These are phyloP conservation scores for Aspergillus terreus DNA, from an alignment of 2,329 filamentous ascomycete genomes.

Conservation along the genomic window DNA sequence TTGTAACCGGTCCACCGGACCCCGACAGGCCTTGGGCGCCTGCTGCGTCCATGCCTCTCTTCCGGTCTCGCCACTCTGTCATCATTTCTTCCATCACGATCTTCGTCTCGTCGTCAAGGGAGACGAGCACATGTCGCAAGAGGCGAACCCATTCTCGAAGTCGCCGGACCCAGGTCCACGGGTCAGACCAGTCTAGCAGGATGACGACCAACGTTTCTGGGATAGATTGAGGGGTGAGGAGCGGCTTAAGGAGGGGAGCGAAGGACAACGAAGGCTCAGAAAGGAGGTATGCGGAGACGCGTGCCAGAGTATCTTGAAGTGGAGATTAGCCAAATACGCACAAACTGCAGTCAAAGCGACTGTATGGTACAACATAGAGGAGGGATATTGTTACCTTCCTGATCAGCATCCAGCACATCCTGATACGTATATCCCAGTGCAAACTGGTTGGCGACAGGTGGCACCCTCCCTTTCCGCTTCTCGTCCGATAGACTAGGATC, in stretches of 20 bases:
- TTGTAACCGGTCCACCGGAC: constrained; percentile 62
- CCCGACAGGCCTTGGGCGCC: constrained; percentile 53
- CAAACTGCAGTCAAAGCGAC: background rate
- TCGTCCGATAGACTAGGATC: constrained; percentile 45
- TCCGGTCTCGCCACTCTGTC: constrained; percentile 71
- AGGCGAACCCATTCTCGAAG: constrained; percentile 86
- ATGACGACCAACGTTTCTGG: constrained; percentile 85
- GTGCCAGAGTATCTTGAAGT: constrained; percentile 72
- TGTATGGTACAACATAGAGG: constrained; percentile 10
- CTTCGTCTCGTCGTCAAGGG: constrained; percentile 71
- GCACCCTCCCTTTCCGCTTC: constrained; percentile 52
- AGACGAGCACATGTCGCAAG: constrained; percentile 70
- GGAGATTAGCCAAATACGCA: background rate
- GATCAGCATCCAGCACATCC: constrained; percentile 87
- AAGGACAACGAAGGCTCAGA: constrained; percentile 82
- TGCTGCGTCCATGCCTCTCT: constrained; percentile 56
- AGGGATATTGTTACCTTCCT: constrained; percentile 65
- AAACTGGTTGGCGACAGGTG: constrained; percentile 86
- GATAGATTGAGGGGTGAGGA: constrained; percentile 78
- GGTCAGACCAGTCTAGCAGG: constrained; percentile 91
- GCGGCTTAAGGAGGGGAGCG: constrained; percentile 74
- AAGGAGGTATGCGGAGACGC: constrained; percentile 83
- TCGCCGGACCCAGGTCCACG: constrained; percentile 87
- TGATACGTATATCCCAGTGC: constrained; percentile 93
- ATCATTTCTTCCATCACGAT: constrained; percentile 85